phyloP scores from a whole-genome alignment of 208 protist genomes.

The Crithidia thermophila region DNA sequence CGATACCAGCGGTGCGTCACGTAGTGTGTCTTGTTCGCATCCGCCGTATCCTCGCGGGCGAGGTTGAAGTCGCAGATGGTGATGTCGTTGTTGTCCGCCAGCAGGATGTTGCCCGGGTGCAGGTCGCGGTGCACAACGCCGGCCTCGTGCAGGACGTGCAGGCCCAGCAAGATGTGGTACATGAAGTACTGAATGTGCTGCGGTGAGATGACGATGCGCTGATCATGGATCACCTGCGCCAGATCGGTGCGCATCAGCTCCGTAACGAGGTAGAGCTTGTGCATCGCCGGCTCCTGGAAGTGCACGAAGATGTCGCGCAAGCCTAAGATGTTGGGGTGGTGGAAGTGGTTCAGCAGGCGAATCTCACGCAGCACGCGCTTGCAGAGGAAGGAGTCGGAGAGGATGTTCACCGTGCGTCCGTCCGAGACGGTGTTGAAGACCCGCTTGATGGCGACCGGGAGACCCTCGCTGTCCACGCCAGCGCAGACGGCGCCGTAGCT shows the following conservation, averaged over 20 bases:
- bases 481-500: slow-evolving; percentile 91
- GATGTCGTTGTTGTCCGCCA: slow-evolving; percentile 94
- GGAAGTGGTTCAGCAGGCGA: slow-evolving; percentile 95
- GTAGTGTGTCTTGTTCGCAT: slow-evolving; percentile 93
- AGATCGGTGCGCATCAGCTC: slow-evolving; percentile 96
- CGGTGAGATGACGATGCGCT: slow-evolving; percentile 94
- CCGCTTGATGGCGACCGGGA: slow-evolving; percentile 82
- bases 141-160: slow-evolving; percentile 94
- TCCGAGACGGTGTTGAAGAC: slow-evolving; percentile 90
- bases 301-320: slow-evolving; percentile 95
- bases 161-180: slow-evolving; percentile 94
- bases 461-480: slow-evolving; percentile 65
- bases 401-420: slow-evolving; percentile 80
- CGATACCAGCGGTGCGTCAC: slow-evolving; percentile 97
- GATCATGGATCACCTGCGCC: slow-evolving; percentile 94
- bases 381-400: slow-evolving; percentile 88
- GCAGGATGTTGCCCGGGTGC: slow-evolving; percentile 88
- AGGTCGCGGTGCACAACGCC: slow-evolving; percentile 93
- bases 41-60: slow-evolving; percentile 87
- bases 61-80: slow-evolving; percentile 98
- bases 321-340: slow-evolving; percentile 96
- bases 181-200: slow-evolving; percentile 97
- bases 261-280: slow-evolving; percentile 97
- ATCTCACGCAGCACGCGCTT: slow-evolving; percentile 94
- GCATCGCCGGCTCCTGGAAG: slow-evolving; percentile 76